Evolutionary conservation across 1,284 basidiomycete genomes (phyloP), one percentile per base, ranked within the genome.

Genomic region (Albatrellus sp.): DNA sequence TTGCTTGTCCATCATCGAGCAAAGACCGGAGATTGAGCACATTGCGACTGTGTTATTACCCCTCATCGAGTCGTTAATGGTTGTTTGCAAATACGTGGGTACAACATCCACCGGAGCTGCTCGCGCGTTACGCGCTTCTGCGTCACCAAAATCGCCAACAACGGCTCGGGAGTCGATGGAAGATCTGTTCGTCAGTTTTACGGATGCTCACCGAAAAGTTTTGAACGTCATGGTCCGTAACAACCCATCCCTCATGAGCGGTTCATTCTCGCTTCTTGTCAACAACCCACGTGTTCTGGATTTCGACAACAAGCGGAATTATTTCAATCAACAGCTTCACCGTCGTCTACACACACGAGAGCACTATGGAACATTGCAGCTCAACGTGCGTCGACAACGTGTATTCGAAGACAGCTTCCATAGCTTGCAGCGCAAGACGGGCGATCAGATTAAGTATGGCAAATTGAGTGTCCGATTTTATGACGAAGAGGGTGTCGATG

Each of bases 221-320:
- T 75, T 98, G 48, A 98, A 98, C 61, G 71, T 92, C 48, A 97
- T 98, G 87, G 94, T 98, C 31, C 85, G 94, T 48, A 97, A 93
- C 62, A 97, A 98, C 58, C 96, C 96, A 2, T 90, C 92, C 1
- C 67, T 99, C 33, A 94, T 99, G 89, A 92, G 90, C 52, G 96
- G 96, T 10, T 96, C 92, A 1, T 99, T 99, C 72, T 91, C 93
- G 12, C 72, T 99, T 2, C 73, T 99, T 46, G 88, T 98, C 31
- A 83, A 93, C 63, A 98, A 99, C 57, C 86, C 96, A 41, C 84
- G 90, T 37, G 92, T 98, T 19, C 77, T 99, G 48, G 96, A 98
- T 70, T 99, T 99, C 62, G 96, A 98, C 71, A 98, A 98, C 80
- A 98, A 98, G 69, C 81, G 96, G 44, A 96, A 93, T 58, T 98